Base-by-base conservation (phyloP, 805 yeast genomes). In the Metschnikowia arizonensis region DNA sequence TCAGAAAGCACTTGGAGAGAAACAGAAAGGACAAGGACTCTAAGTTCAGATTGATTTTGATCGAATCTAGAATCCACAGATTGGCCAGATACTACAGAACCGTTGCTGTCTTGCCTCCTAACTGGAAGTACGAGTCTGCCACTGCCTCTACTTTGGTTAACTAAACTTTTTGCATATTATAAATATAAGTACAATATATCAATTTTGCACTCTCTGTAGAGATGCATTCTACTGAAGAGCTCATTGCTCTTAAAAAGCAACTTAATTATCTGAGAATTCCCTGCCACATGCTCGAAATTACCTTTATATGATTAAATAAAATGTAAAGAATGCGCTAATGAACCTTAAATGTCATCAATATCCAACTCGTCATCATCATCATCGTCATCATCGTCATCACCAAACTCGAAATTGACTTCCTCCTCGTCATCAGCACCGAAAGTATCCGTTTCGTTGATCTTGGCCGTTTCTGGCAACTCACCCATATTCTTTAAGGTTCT, bases 11-110 rank as follows among this genome's bases (percentile, higher is more conserved):
- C 80, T 85, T 93, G 74, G 99, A 93, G 82, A 88, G 95, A 80
- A 93, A 93, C 97, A 90, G 99, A 88, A 93, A 93, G 85, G 99
- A 93, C 81, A 91, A 93, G 85, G 99, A 93, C 81, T 93, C 99
- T 66, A 93, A 93, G 82, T 93, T 93, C 96, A 88, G 99, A 85
- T 88, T 93, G 72, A 93, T 93, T 93, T 85, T 93, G 77, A 90
- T 93, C 76, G 99, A 93, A 82, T 91, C 98, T 60, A 90, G 99
- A 89, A 93, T 93, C 82, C 99, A 93, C 96, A 91, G 99, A 85
- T 87, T 93, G 74, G 96, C 99, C 65, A 88, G 99, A 82, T 93
- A 93, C 95, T 93, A 93, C 97, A 91, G 97, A 88, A 88, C 97
- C 67, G 96, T 88, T 67, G 81, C 96, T 70, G 98, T 93, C 68